Conservation (phyloP, 2,329 filamentous ascomycete genomes). For the Byssochlamys sp. region DNA sequence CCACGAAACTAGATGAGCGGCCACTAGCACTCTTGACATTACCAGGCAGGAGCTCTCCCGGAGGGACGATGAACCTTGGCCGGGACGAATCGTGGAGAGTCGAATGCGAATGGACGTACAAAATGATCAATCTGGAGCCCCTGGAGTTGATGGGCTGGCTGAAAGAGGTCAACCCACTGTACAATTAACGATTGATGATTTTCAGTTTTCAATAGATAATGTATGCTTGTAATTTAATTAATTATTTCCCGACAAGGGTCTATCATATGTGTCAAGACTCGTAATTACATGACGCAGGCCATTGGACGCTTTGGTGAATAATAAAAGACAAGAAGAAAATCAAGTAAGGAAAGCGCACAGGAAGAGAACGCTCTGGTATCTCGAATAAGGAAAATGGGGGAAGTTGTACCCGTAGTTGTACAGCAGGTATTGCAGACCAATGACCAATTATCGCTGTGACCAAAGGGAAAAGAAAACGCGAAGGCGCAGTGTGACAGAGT, state of each 20-base stretch:
- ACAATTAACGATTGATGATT: neutral
- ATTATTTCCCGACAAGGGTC: conserved; percentile 6
- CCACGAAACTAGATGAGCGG: conserved; percentile 4
- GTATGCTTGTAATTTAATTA: neutral
- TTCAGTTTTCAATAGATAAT: neutral
- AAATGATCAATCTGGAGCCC: conserved; percentile 26
- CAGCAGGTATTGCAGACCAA: neutral
- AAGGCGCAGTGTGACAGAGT: neutral
- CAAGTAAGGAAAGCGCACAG: neutral
- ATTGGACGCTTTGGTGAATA: neutral
- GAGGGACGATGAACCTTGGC: conserved; percentile 1
- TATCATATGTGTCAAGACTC: conserved; percentile 18
- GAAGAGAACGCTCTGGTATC: neutral
- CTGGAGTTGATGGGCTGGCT: conserved; percentile 24
- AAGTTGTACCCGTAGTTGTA: neutral
- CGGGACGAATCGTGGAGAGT: conserved; percentile 14
- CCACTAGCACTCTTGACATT: conserved; percentile 22
- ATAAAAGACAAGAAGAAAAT: neutral
- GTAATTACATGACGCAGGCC: neutral
- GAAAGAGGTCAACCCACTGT: conserved; percentile 4
- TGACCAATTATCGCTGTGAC: neutral
- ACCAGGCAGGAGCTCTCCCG: conserved; percentile 10
- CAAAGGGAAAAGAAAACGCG: neutral
- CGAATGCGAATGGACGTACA: conserved; percentile 33
- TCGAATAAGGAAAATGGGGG: neutral